These are phyloP conservation scores for Cladosporium oxysporum DNA, from an alignment of 2,329 filamentous ascomycete species.

Conservation along the genomic window DNA sequence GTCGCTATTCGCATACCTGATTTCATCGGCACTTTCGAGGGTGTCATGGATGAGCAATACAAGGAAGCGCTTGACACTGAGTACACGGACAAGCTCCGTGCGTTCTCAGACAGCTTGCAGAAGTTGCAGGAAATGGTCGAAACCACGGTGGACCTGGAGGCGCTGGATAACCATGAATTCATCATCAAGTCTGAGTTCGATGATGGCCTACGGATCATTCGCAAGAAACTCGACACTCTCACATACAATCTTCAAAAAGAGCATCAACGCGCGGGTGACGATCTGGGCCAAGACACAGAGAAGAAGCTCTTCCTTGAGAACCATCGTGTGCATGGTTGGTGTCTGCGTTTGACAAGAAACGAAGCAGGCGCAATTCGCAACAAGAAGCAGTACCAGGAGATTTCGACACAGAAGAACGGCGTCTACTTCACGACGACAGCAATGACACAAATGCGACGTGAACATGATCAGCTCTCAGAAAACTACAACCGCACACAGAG, in stretches of 20 bases:
- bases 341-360: slow-evolving; percentile 85
- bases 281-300: slow-evolving; percentile 88
- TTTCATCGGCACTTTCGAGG: slow-evolving; percentile 85
- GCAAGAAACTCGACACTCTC: slow-evolving; percentile 84
- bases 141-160: slow-evolving; percentile 93
- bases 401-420: slow-evolving; percentile 97
- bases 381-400: slow-evolving; percentile 86
- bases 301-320: slow-evolving; percentile 99
- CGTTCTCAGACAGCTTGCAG: slow-evolving; percentile 74
- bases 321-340: slow-evolving; percentile 94
- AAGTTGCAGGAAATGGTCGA: slow-evolving; percentile 98
- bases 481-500: slow-evolving; percentile 95
- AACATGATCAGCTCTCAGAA: slow-evolving; percentile 89
- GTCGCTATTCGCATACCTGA: slow-evolving; percentile 88
- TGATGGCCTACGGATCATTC: slow-evolving; percentile 81
- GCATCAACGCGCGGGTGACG: slow-evolving; percentile 72
- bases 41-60: slow-evolving; percentile 93
- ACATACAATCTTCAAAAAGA: slow-evolving; percentile 81
- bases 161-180: slow-evolving; percentile 94
- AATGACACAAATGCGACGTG: slow-evolving; percentile 77
- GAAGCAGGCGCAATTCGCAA: slow-evolving; percentile 93
- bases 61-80: slow-evolving; percentile 81
- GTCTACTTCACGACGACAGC: slow-evolving; percentile 93
- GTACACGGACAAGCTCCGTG: slow-evolving; percentile 78
- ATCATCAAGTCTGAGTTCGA: slow-evolving; percentile 99